Evolutionary conservation across 2,329 filamentous ascomycete genomes (phyloP).

Genomic region (Aureobasidium sp.): DNA sequence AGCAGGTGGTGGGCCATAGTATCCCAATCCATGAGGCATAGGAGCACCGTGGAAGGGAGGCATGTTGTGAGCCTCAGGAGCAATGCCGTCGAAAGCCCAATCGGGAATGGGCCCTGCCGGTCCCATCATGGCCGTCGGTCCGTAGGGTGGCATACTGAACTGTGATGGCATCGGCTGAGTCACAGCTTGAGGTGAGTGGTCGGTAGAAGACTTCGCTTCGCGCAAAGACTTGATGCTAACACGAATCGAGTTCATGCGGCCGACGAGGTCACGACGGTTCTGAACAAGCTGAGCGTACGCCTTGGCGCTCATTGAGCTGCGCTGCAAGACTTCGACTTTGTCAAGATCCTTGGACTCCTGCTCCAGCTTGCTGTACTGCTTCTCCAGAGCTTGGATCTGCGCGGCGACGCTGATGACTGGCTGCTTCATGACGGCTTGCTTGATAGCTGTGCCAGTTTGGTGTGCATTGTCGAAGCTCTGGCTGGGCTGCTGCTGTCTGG

Average conservation of each 20-base stretch:
- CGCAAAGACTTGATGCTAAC: conserved; percentile 29
- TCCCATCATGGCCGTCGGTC: background rate
- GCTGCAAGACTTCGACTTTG: conserved; percentile 32
- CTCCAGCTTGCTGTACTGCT: conserved; percentile 31
- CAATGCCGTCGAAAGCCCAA: conserved; percentile 13
- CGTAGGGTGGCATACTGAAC: conserved; percentile 14
- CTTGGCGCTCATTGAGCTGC: conserved; percentile 25
- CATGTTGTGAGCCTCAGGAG: conserved; percentile 2
- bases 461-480: background rate
- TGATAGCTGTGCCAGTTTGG: conserved; percentile 3
- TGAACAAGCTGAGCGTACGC: conserved; percentile 27
- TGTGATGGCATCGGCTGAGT: background rate
- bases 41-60: conserved; percentile 1
- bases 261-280: conserved; percentile 29
- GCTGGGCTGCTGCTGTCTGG: background rate
- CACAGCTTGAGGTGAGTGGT: background rate
- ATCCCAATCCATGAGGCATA: background rate
- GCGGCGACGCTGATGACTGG: conserved; percentile 22
- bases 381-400: conserved; percentile 30
- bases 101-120: conserved; percentile 3
- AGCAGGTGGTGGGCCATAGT: background rate
- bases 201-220: conserved; percentile 14
- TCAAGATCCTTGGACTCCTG: conserved; percentile 30
- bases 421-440: conserved; percentile 13
- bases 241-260: conserved; percentile 28